Base-by-base conservation (phyloP, 2,329 filamentous ascomycete species). In the Talaromyces sp. region DNA sequence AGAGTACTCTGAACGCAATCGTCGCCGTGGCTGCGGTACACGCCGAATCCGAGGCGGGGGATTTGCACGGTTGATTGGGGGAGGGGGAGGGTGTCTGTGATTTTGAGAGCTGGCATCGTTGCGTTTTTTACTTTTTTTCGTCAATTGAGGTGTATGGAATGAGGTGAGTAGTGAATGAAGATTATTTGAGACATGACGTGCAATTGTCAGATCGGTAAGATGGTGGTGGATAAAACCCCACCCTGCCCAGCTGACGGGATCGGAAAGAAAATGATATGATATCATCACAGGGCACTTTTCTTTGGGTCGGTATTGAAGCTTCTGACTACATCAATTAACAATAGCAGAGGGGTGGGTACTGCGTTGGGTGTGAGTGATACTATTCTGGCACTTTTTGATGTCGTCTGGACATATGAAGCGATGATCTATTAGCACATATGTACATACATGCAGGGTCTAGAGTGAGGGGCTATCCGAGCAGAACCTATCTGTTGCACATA, bases 11-110 rank as follows among this genome's bases (percentile, higher is more conserved):
- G 73, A 10, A 83, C 79, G 74, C 87, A 90, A 67, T 81, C 79
- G 48, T 82, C 73, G 43, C 80, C 73, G 2, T 81, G 81, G 6
- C 87, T 86, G 66, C 83, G 84, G 77, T 90, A 92, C 66, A 91
- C 88, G 59, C 90, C 90, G 71, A 92, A 91, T 13, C 89, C 90
- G 10, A 92, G 82, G 33, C 82, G 82, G 27, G 90, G 90, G 19
- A 92, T 88, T 63, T 78, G 78, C 68, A 82, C 75, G 39, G 74
- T 70, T 60, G 81, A 82, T 64, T 84, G 83, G 37, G 79, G 78
- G 45, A 88, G 81, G 48, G 82, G 74, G 45, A 87, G 73, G 24
- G 78, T 77, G 66, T 84, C 82, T 24, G 79, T 77, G 66, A 86
- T 76, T 64, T 76, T 75, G 67, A 82, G 74, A 37, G 76, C 62